Evolutionary conservation across 139 green algal species (phyloP).

Genomic region (Edaphochlamys debaryana): DNA sequence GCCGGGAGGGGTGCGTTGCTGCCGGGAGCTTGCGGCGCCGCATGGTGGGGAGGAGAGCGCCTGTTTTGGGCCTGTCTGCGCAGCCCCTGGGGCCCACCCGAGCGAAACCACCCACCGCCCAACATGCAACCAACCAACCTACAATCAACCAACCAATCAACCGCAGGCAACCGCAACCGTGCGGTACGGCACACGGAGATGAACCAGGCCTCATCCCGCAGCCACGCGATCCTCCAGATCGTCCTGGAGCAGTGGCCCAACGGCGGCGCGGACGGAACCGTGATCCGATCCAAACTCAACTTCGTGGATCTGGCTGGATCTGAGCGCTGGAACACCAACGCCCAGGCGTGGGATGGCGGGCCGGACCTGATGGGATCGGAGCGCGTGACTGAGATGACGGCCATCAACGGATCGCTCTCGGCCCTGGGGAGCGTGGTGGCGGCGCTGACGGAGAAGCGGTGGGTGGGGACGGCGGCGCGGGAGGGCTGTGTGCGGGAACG

Average conservation of each 20-base stretch:
- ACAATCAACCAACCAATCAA: too few species aligned
- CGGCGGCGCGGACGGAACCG: slow-evolving; percentile 33
- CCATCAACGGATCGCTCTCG: slow-evolving; percentile 73
- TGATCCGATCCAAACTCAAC: slow-evolving; percentile 84
- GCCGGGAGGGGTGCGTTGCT: not conserved
- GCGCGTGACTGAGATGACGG: slow-evolving; percentile 77
- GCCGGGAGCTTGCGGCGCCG: not conserved
- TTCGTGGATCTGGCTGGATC: slow-evolving; percentile 92
- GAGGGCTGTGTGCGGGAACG: not conserved
- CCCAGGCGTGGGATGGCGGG: not conserved
- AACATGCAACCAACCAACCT: too few species aligned
- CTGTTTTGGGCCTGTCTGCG: too few species aligned
- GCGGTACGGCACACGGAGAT: slow-evolving; percentile 69
- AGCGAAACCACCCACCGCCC: too few species aligned
- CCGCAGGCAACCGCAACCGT: slow-evolving; percentile 56
- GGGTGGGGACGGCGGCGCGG: too few species aligned
- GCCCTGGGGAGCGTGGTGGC: slow-evolving; percentile 70
- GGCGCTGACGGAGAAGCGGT: slow-evolving; percentile 57
- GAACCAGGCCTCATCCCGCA: slow-evolving; percentile 71
- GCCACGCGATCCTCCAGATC: slow-evolving; percentile 74
- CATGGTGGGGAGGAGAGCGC: not conserved
- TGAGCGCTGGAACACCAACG: slow-evolving; percentile 70
- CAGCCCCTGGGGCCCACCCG: too few species aligned
- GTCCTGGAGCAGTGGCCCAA: slow-evolving; percentile 58
- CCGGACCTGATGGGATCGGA: slow-evolving; percentile 56